A percentile compares a stretch with the other conserved stretches of the same genome.
phyloP scores from a whole-genome alignment of 768 basidiomycete species.

The Cyclocybe aegerita region DNA sequence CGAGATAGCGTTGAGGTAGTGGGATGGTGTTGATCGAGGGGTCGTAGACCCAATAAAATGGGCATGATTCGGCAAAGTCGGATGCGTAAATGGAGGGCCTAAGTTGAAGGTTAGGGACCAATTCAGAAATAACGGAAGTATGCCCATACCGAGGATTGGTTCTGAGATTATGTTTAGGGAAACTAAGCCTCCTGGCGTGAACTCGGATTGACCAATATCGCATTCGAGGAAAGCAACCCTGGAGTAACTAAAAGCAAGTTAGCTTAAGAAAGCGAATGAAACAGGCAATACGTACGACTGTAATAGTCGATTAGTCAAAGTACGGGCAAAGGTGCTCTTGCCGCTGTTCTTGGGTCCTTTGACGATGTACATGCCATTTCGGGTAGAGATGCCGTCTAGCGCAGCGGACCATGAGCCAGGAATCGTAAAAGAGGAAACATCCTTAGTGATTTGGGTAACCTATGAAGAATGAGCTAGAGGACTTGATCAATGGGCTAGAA shows the following conservation, averaged over 20 bases:
- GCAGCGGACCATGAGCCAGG: slow-evolving; percentile 38
- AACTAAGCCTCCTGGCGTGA: slow-evolving; percentile 84
- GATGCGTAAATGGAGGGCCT: slow-evolving; percentile 92
- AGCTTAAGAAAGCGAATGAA: background rate
- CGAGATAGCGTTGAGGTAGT: slow-evolving; percentile 71
- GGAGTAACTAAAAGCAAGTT: slow-evolving; percentile 48
- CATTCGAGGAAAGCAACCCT: slow-evolving; percentile 92
- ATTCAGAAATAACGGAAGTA: background rate
- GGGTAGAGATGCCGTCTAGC: slow-evolving; percentile 23
- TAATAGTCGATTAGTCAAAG: slow-evolving; percentile 68
- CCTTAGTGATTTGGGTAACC: slow-evolving; percentile 36
- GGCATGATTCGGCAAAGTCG: slow-evolving; percentile 62
- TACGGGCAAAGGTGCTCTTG: slow-evolving; percentile 86
- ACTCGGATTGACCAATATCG: slow-evolving; percentile 93
- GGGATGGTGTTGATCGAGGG: slow-evolving; percentile 72
- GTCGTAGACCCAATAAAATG: slow-evolving; percentile 84
- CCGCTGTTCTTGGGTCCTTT: slow-evolving; percentile 87
- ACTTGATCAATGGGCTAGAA: background rate
- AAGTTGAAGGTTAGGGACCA: background rate
- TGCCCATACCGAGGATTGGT: slow-evolving; percentile 64
- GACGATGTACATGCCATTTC: slow-evolving; percentile 52
- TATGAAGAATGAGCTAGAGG: slow-evolving; percentile 13
- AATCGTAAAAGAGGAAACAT: slow-evolving; percentile 35
- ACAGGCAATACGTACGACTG: slow-evolving; percentile 40
- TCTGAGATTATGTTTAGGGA: slow-evolving; percentile 69